Conservation (phyloP, 1,284 basidiomycete genomes). For the Fomitopsis schrenkii region DNA sequence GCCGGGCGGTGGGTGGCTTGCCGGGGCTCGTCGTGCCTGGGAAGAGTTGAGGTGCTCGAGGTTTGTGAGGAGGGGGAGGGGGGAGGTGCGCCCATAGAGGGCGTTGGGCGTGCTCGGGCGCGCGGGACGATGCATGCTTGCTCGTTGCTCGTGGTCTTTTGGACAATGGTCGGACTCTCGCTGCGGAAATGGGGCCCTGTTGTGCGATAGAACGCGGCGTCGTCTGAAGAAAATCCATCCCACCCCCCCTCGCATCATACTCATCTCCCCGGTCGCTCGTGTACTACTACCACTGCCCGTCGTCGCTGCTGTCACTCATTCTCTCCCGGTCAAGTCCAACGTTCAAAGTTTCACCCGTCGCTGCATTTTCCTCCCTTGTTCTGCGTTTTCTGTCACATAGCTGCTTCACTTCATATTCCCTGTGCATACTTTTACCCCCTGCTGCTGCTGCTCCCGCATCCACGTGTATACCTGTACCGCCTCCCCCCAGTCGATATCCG, state of each 20-base stretch:
- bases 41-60: not conserved
- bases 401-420: not conserved
- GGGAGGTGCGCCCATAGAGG: not conserved
- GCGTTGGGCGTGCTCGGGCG: not conserved
- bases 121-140: not conserved
- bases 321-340: not conserved
- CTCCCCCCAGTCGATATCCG: not conserved
- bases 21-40: not conserved
- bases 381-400: not conserved
- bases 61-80: too few species aligned
- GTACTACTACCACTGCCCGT: not conserved
- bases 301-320: slow-evolving; percentile 3
- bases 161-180: not conserved
- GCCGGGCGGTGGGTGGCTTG: slow-evolving; percentile 16
- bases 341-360: not conserved
- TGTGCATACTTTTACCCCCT: slow-evolving; percentile 1
- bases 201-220: not conserved
- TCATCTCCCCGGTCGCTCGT: not conserved
- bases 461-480: slow-evolving; percentile 2
- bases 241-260: not conserved
- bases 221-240: not conserved
- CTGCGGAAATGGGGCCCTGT: not conserved
- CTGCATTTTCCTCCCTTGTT: not conserved
- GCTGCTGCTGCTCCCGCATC: not conserved
- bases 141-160: not conserved